phyloP scores from a whole-genome alignment of 371 early-diverging fungal genomes.

The Smittium culicis region DNA sequence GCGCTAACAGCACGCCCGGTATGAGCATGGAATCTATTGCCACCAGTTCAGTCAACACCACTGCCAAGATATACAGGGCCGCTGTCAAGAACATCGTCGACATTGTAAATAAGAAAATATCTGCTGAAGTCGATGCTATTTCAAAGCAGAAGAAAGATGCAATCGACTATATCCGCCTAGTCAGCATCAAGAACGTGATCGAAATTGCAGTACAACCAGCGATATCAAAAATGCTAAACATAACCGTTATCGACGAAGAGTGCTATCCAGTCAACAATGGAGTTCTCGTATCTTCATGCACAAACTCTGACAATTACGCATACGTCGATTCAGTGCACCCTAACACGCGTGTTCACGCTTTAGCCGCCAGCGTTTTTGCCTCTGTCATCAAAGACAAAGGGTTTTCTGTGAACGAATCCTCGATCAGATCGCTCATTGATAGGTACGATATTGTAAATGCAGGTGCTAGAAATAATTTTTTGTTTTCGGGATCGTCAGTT shows the following conservation, averaged over 20 bases:
- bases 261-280: background rate
- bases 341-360: conserved; percentile 10
- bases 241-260: background rate
- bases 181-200: background rate
- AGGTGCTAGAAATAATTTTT: background rate
- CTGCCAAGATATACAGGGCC: background rate
- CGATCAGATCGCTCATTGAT: background rate
- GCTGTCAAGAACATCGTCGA: background rate
- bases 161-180: background rate
- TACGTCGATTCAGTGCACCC: conserved; percentile 9
- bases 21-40: too few relatives aligned
- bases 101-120: background rate
- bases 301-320: conserved; percentile 7
- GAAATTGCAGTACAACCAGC: background rate
- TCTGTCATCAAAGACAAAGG: background rate
- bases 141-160: background rate
- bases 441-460: background rate
- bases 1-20: too few relatives aligned
- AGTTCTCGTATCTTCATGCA: conserved; percentile 8
- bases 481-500: background rate
- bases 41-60: background rate
- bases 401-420: background rate
- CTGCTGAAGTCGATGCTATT: background rate
- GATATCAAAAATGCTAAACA: background rate
- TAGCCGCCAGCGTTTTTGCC: background rate